phyloP scores from a whole-genome alignment of 768 basidiomycete species.

The Hortiboletus flavorubellus region DNA sequence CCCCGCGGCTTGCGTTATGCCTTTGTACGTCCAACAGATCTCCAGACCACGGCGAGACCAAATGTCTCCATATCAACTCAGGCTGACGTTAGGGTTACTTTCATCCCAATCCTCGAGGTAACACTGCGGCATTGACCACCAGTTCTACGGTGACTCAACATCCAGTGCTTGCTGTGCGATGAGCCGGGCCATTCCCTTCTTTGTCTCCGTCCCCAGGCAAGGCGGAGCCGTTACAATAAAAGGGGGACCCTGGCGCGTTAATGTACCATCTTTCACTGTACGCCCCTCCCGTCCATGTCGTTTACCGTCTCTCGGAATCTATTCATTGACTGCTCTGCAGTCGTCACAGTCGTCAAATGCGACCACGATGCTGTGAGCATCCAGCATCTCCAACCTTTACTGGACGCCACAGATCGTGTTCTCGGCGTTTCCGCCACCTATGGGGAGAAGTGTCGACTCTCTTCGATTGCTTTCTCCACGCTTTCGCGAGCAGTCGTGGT shows the following conservation, averaged over 20 bases:
- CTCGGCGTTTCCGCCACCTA: slow-evolving; percentile 46
- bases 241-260: background rate
- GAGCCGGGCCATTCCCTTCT: background rate
- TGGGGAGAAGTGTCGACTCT: slow-evolving; percentile 33
- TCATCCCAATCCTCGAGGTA: background rate
- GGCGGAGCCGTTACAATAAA: slow-evolving; percentile 4
- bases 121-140: background rate
- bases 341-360: slow-evolving; percentile 29
- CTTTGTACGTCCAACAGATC: background rate
- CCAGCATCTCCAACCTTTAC: slow-evolving; percentile 27
- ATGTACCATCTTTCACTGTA: background rate
- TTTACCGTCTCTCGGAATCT: slow-evolving; percentile 34
- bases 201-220: background rate
- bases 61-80: slow-evolving; percentile 9
- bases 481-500: slow-evolving; percentile 35
- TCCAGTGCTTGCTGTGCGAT: slow-evolving; percentile 15
- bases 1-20: background rate
- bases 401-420: slow-evolving; percentile 20
- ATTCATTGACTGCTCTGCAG: slow-evolving; percentile 24
- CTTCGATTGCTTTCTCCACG: slow-evolving; percentile 40
- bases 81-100: too few relatives aligned
- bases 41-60: background rate
- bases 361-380: slow-evolving; percentile 26
- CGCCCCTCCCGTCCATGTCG: slow-evolving; percentile 7
- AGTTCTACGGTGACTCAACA: background rate